Percentiles rank a stretch among this genome's conserved stretches.
Evolutionary conservation across 192 early-diverging fungal genomes (phyloP).

Genomic region (Coemansia sp.): DNA sequence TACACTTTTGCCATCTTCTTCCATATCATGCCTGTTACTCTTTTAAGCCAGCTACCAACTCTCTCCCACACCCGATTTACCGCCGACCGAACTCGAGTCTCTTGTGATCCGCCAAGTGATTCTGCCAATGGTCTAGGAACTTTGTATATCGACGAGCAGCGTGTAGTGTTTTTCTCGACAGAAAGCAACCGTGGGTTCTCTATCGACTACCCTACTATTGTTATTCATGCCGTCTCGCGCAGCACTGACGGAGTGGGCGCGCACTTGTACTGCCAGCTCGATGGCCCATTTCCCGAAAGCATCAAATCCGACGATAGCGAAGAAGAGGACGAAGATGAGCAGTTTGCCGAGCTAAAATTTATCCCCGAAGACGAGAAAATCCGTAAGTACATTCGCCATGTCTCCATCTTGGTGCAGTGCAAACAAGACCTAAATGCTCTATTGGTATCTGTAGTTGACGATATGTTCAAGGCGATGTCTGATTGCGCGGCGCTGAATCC

Average conservation of each 20-base stretch:
- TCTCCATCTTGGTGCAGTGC: background rate
- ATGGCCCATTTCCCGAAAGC: slow-evolving; percentile 21
- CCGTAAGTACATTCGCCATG: slow-evolving; percentile 10
- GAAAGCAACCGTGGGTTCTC: slow-evolving; percentile 14
- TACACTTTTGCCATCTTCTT: background rate
- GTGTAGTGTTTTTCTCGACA: slow-evolving; percentile 18
- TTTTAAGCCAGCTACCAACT: slow-evolving; percentile 1
- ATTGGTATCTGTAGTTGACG: slow-evolving; percentile 21
- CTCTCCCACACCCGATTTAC: background rate
- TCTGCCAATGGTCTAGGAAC: slow-evolving; percentile 8
- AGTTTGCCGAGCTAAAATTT: slow-evolving; percentile 31
- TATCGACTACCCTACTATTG: slow-evolving; percentile 32
- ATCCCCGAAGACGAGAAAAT: slow-evolving; percentile 10
- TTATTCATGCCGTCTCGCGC: slow-evolving; percentile 37
- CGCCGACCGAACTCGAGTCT: background rate
- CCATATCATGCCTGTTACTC: slow-evolving; percentile 20
- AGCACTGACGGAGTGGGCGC: background rate
- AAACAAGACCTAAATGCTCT: background rate
- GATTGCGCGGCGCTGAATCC: slow-evolving; percentile 42
- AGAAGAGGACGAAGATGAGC: slow-evolving; percentile 19
- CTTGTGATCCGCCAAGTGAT: slow-evolving; percentile 24
- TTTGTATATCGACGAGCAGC: slow-evolving; percentile 22
- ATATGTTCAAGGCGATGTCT: slow-evolving; percentile 38
- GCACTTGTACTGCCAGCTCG: slow-evolving; percentile 48
- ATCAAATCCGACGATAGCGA: background rate